Conservation (phyloP, 2,329 filamentous ascomycete species). For the Pyricularia pennisetigena region DNA sequence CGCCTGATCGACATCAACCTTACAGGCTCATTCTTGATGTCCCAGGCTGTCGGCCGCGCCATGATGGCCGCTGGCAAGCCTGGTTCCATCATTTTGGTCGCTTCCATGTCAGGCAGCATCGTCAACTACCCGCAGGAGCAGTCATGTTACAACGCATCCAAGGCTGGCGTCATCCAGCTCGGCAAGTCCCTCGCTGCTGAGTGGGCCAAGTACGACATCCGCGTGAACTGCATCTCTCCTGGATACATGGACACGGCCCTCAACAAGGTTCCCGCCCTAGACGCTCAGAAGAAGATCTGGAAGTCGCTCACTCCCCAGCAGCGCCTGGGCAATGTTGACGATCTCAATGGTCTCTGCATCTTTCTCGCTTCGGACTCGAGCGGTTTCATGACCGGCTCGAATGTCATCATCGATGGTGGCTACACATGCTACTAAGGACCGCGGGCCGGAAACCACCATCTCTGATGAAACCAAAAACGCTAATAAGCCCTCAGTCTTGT, state of each 20-base stretch:
- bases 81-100: constrained; percentile 66
- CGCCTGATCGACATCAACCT: constrained; percentile 76
- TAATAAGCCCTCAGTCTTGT: background rate
- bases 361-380: constrained; percentile 67
- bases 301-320: constrained; percentile 62
- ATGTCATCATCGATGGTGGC: constrained; percentile 62
- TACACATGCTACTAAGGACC: constrained; percentile 33
- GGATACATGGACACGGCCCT: constrained; percentile 82
- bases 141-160: constrained; percentile 74
- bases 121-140: constrained; percentile 85
- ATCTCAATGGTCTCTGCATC: constrained; percentile 68
- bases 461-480: background rate
- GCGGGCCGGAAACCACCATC: background rate
- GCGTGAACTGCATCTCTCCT: constrained; percentile 73
- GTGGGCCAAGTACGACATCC: constrained; percentile 73
- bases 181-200: constrained; percentile 75
- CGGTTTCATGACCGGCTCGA: constrained; percentile 68
- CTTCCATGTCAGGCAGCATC: constrained; percentile 73
- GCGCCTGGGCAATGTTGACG: constrained; percentile 62
- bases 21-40: constrained; percentile 68
- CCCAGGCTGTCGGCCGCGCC: constrained; percentile 58
- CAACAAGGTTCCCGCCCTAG: constrained; percentile 67
- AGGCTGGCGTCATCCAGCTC: constrained; percentile 70
- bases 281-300: constrained; percentile 78
- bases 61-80: constrained; percentile 67